A percentile compares a stretch with the other conserved stretches of the same genome.
These are phyloP conservation scores for Apiospora koreana DNA, from an alignment of 2,329 filamentous ascomycete species.

Conservation along the genomic window DNA sequence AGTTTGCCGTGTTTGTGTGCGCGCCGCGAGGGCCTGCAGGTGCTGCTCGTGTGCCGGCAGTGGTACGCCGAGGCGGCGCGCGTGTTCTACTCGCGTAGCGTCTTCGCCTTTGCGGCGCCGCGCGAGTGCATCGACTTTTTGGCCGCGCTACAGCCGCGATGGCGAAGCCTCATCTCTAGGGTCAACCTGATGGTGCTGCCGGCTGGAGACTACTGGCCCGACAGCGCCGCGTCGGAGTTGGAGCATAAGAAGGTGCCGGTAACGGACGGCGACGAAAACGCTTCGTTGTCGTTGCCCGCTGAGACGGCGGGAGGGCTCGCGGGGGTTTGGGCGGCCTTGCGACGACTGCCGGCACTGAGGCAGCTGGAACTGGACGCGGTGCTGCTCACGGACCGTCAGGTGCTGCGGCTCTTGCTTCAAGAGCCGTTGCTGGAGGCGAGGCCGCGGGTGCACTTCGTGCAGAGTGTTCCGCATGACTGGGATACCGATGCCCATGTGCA, in stretches of 20 bases:
- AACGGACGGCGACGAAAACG: too few relatives aligned
- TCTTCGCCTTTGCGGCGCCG: constrained; percentile 17
- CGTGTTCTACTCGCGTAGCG: constrained; percentile 21
- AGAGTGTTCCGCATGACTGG: too few relatives aligned
- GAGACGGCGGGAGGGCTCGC: neutral
- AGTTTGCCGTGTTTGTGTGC: constrained; percentile 21
- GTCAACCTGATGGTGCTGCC: constrained; percentile 18
- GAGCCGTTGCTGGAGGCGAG: too few relatives aligned
- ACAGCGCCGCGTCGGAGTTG: neutral
- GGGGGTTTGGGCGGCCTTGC: constrained; percentile 11
- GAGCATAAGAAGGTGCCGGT: neutral
- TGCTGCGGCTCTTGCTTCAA: too few relatives aligned
- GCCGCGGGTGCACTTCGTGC: too few relatives aligned
- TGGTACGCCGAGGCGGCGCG: constrained; percentile 21
- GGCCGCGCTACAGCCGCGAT: neutral
- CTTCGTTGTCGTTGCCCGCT: too few relatives aligned
- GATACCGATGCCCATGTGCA: too few relatives aligned
- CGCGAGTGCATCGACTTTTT: constrained; percentile 18
- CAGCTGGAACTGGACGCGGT: constrained; percentile 20
- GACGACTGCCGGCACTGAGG: constrained; percentile 11
- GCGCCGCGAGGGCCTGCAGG: constrained; percentile 14
- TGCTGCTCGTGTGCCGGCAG: constrained; percentile 18
- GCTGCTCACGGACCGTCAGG: neutral
- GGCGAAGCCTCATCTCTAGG: constrained; percentile 16
- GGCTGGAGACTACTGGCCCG: neutral